Evolutionary conservation across 345 rosid species (phyloP).

Genomic region (Balakata baccata): DNA sequence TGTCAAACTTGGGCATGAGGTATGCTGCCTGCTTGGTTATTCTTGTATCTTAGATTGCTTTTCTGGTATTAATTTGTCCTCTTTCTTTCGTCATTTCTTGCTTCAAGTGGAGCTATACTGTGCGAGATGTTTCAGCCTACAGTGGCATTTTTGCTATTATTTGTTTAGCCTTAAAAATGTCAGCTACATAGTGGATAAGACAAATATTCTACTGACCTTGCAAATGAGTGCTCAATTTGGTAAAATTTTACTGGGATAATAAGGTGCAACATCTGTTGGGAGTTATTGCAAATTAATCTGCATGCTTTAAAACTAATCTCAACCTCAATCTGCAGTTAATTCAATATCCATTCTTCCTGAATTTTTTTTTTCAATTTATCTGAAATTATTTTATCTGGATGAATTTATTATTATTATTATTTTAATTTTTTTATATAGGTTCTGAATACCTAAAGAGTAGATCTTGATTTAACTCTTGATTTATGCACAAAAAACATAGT

Average conservation of each 20-base stretch:
- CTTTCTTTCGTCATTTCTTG: no score
- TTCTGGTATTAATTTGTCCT: background rate
- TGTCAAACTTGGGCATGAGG: conserved; percentile 98
- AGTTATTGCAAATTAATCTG: background rate
- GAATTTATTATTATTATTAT: no score
- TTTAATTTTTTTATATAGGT: background rate
- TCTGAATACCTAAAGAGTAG: background rate
- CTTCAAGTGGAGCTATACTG: background rate
- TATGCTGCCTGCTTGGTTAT: conserved; percentile 4
- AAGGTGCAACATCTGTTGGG: background rate
- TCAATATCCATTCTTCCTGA: background rate
- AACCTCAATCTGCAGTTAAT: background rate
- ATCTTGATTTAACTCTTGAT: background rate
- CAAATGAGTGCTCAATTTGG: background rate
- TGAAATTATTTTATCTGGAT: background rate
- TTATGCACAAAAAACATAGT: no score
- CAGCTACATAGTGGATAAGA: background rate
- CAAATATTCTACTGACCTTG: background rate
- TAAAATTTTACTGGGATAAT: background rate
- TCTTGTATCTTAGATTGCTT: background rate
- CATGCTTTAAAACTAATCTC: background rate
- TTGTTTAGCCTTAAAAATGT: background rate
- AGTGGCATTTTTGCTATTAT: background rate
- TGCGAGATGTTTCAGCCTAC: background rate
- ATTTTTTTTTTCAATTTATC: background rate